Evolutionary conservation across 2,329 filamentous ascomycete genomes (phyloP).

Genomic region (Pezicula carpinea): DNA sequence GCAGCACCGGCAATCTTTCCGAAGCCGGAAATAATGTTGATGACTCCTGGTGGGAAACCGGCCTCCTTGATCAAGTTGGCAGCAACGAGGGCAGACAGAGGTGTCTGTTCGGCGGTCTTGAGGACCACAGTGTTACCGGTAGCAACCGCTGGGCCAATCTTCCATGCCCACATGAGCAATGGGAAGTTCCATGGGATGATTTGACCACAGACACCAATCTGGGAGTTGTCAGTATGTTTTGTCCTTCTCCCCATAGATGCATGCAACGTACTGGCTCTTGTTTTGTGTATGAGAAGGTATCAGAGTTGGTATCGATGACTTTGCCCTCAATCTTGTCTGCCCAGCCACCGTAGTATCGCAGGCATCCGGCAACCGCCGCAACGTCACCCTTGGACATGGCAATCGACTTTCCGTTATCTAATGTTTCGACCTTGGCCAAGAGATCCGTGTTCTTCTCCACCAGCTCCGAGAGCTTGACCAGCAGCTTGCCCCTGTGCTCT

Average conservation of each 20-base stretch:
- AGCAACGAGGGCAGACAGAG: conserved; percentile 50
- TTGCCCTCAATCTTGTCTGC: conserved; percentile 69
- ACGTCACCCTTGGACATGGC: conserved; percentile 74
- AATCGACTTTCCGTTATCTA: conserved; percentile 85
- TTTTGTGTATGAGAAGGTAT: conserved; percentile 64
- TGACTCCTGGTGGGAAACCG: conserved; percentile 60
- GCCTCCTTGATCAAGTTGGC: conserved; percentile 55
- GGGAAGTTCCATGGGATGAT: conserved; percentile 74
- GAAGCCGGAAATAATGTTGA: conserved; percentile 62
- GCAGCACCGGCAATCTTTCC: conserved; percentile 64
- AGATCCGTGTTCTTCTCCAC: conserved; percentile 73
- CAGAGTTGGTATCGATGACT: conserved; percentile 59
- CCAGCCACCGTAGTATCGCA: conserved; percentile 80
- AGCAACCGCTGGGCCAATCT: conserved; percentile 58
- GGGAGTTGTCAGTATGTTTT: not conserved
- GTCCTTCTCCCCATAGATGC: not conserved
- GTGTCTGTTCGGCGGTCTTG: conserved; percentile 60
- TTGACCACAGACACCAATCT: conserved; percentile 63
- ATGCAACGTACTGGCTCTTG: conserved; percentile 51
- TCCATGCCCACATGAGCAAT: conserved; percentile 62
- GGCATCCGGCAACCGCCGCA: conserved; percentile 57
- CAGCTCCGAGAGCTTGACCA: conserved; percentile 75
- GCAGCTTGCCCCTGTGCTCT: conserved; percentile 61
- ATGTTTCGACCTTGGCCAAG: conserved; percentile 76
- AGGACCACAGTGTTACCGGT: conserved; percentile 55